Conservation (phyloP, 2,329 filamentous ascomycete genomes). For the Macrophomina tecta region DNA sequence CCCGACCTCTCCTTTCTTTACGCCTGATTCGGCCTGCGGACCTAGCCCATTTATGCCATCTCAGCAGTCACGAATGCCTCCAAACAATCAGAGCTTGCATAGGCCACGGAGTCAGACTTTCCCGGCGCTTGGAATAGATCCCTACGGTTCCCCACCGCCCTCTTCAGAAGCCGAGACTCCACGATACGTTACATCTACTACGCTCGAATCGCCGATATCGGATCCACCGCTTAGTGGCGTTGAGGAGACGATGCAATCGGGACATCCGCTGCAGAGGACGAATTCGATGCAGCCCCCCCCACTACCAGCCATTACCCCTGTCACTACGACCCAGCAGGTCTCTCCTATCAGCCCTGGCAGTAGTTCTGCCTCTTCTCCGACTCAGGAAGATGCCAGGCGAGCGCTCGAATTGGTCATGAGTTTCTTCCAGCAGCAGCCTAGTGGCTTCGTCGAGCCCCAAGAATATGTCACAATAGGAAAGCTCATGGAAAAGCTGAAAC, state of each 20-base stretch:
- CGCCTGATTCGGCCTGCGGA: slow-evolving; percentile 72
- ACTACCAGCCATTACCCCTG: slow-evolving; percentile 49
- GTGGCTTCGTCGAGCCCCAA: slow-evolving; percentile 73
- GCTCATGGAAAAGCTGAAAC: slow-evolving; percentile 82
- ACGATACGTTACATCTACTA: slow-evolving; percentile 56
- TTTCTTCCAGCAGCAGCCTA: slow-evolving; percentile 77
- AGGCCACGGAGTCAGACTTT: slow-evolving; percentile 89
- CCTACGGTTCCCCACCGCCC: slow-evolving; percentile 59
- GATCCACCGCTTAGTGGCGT: slow-evolving; percentile 44
- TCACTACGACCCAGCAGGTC: slow-evolving; percentile 32
- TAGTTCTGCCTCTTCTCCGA: slow-evolving; percentile 65
- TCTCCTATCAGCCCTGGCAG: slow-evolving; percentile 31
- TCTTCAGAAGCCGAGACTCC: slow-evolving; percentile 62
- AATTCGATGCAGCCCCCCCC: slow-evolving; percentile 55
- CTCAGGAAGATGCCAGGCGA: slow-evolving; percentile 82
- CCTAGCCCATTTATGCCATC: slow-evolving; percentile 66
- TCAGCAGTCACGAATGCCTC: slow-evolving; percentile 56
- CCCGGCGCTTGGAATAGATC: slow-evolving; percentile 68
- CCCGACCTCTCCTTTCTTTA: slow-evolving; percentile 78
- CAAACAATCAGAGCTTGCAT: slow-evolving; percentile 63
- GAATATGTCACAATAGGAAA: slow-evolving; percentile 81
- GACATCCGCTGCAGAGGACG: slow-evolving; percentile 37
- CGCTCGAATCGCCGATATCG: slow-evolving; percentile 55
- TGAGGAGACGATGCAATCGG: slow-evolving; percentile 49
- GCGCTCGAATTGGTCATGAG: slow-evolving; percentile 82